These are phyloP conservation scores for Aspergillus neotritici DNA, from an alignment of 2,329 filamentous ascomycete genomes.

Conservation along the genomic window DNA sequence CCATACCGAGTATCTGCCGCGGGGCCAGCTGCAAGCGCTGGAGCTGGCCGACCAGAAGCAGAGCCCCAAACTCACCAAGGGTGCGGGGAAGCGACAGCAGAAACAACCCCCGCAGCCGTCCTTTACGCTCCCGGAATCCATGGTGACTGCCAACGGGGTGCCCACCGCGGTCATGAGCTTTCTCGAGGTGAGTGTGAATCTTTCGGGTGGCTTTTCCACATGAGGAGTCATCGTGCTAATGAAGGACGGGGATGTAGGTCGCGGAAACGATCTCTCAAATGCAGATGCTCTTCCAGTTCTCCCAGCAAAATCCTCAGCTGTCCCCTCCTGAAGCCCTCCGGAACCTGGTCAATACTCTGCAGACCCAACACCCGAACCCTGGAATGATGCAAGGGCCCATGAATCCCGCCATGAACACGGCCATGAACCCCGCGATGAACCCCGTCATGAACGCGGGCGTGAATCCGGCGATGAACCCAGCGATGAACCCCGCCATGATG, in stretches of 20 bases:
- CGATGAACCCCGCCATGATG: too few species aligned
- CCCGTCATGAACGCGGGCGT: too few species aligned
- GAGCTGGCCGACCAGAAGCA: conserved; percentile 52
- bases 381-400: conserved; percentile 26
- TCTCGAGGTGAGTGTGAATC: conserved; percentile 50
- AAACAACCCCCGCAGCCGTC: conserved; percentile 41
- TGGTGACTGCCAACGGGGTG: conserved; percentile 49
- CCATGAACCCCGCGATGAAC: too few species aligned
- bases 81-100: conserved; percentile 46
- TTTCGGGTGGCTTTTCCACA: background rate
- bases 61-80: conserved; percentile 56
- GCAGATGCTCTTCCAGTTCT: conserved; percentile 55
- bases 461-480: too few species aligned
- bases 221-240: background rate
- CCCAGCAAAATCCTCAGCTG: conserved; percentile 48
- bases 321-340: conserved; percentile 52
- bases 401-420: conserved; percentile 22
- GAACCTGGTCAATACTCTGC: conserved; percentile 45
- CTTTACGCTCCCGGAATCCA: conserved; percentile 40
- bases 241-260: conserved; percentile 40
- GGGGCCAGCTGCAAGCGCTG: conserved; percentile 50
- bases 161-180: conserved; percentile 54
- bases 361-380: conserved; percentile 30
- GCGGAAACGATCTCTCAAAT: conserved; percentile 62
- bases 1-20: conserved; percentile 79